A percentile compares a stretch with the other conserved stretches of the same genome.
These are phyloP conservation scores for Aspergillus haitiensis DNA, from an alignment of 495 filamentous ascomycete species.

Conservation along the genomic window DNA sequence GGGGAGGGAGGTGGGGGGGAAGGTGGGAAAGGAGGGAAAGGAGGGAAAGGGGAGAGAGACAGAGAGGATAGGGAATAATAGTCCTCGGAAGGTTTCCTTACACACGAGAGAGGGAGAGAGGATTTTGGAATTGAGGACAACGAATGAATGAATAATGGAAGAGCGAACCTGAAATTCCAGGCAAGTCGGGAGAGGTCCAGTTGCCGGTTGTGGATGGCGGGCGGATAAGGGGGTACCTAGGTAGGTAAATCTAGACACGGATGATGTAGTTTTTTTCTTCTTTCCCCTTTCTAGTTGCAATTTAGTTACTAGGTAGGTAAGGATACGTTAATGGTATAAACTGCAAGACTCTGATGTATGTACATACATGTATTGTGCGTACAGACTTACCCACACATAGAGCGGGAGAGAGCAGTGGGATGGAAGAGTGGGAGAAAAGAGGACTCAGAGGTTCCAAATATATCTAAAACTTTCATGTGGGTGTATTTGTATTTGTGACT, in stretches of 20 bases:
- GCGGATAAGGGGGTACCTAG: not conserved
- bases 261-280: not conserved
- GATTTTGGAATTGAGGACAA: not conserved
- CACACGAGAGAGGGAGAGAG: not conserved
- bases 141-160: slow-evolving; percentile 2
- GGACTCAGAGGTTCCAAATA: too few relatives aligned
- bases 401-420: too few relatives aligned
- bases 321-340: not conserved
- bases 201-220: slow-evolving; percentile 14
- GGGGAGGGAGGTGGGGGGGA: slow-evolving; percentile 1
- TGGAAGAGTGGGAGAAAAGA: too few relatives aligned
- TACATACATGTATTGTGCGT: not conserved
- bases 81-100: not conserved
- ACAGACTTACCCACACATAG: too few relatives aligned
- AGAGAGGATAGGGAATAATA: not conserved
- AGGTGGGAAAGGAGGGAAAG: slow-evolving; percentile 1
- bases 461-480: too few relatives aligned
- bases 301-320: too few relatives aligned
- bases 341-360: not conserved
- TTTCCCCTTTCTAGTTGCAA: too few relatives aligned
- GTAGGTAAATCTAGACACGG: not conserved
- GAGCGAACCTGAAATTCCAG: slow-evolving; percentile 20
- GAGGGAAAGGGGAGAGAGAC: not conserved
- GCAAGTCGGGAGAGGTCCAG: slow-evolving; percentile 15
- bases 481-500: too few relatives aligned